Evolutionary conservation across 2,329 filamentous ascomycete species (phyloP).

Genomic region (Trichoderma pleuroti): DNA sequence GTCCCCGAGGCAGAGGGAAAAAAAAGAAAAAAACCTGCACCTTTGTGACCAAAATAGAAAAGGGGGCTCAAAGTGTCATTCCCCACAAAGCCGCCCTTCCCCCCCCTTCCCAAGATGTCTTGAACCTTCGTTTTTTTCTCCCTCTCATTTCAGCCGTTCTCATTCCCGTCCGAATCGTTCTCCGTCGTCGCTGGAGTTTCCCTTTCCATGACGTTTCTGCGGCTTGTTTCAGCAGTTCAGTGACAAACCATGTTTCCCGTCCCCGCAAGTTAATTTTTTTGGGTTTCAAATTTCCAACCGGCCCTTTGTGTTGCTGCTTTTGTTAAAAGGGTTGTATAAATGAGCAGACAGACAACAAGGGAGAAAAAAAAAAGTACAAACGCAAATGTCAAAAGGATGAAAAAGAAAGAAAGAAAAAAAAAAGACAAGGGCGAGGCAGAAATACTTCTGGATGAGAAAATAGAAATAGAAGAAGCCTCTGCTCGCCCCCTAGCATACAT

Average conservation of each 20-base stretch:
- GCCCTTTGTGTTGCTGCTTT: neutral
- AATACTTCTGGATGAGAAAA: neutral
- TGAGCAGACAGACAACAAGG: neutral
- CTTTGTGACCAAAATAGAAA: neutral
- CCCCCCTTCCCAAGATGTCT: neutral
- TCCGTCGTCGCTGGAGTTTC: neutral
- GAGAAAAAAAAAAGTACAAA: neutral
- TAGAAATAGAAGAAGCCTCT: constrained; percentile 19
- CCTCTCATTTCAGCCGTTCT: constrained; percentile 1
- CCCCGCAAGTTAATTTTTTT: constrained; percentile 1
- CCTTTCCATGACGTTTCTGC: neutral
- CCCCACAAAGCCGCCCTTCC: neutral
- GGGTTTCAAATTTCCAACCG: constrained; percentile 5
- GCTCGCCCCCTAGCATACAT: constrained; percentile 3
- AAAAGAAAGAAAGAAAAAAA: neutral
- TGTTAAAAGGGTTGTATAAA: constrained; percentile 4
- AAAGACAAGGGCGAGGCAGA: neutral
- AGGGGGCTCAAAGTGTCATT: neutral
- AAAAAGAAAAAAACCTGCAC: neutral
- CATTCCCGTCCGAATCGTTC: neutral
- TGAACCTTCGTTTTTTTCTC: neutral
- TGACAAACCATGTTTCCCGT: neutral
- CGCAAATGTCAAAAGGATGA: neutral
- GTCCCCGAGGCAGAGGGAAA: neutral
- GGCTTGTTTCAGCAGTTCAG: neutral